Conservation (phyloP, 768 basidiomycete species). For the Trametes cingulata region DNA sequence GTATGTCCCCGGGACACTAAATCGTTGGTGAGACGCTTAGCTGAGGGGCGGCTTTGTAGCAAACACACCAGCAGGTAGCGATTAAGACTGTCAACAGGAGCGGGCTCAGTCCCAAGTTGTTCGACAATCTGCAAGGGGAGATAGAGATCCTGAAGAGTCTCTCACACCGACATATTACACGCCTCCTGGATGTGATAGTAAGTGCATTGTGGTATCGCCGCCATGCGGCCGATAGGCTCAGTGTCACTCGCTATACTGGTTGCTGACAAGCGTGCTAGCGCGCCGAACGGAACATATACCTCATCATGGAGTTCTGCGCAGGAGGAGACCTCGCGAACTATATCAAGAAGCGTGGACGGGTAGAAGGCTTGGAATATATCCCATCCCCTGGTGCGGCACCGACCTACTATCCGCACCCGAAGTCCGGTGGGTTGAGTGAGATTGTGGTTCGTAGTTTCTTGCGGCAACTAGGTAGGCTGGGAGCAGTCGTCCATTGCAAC, state of each 20-base stretch:
- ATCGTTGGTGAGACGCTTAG: background rate
- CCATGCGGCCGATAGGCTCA: background rate
- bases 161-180: constrained; percentile 91
- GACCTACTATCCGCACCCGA: constrained; percentile 89
- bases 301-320: constrained; percentile 97
- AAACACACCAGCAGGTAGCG: constrained; percentile 77
- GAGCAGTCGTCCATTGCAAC: too few relatives aligned
- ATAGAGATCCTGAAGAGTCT: constrained; percentile 95
- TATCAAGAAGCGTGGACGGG: constrained; percentile 95
- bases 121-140: constrained; percentile 98
- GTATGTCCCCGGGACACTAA: constrained; percentile 39
- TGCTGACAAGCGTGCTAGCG: constrained; percentile 42
- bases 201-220: constrained; percentile 24
- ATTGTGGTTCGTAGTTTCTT: constrained; percentile 90
- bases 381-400: constrained; percentile 68
- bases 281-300: constrained; percentile 79
- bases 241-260: background rate
- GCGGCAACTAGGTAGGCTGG: constrained; percentile 74
- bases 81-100: constrained; percentile 93
- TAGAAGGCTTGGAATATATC: constrained; percentile 83
- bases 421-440: constrained; percentile 87
- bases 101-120: constrained; percentile 85
- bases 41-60: constrained; percentile 43
- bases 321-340: constrained; percentile 96
- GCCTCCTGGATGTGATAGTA: constrained; percentile 91